Evolutionary conservation across 2,329 filamentous ascomycete genomes (phyloP), one percentile per base, ranked within the genome.

Genomic region (Mariannaea sp.): DNA sequence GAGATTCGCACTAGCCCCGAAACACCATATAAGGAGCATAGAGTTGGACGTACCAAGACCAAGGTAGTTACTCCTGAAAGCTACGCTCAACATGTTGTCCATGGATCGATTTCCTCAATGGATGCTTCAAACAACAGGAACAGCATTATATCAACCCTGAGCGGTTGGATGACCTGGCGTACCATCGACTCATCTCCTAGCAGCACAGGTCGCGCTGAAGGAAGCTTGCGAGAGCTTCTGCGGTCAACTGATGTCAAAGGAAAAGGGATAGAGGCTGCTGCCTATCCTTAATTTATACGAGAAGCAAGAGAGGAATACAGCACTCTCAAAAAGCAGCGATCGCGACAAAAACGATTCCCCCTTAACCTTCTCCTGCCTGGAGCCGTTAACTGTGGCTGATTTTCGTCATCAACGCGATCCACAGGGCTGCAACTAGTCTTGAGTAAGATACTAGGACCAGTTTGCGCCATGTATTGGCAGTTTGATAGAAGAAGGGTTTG

Each of bases 141-240:
- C 22, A 56, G 68, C 17, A 59, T 75, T 22, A 65, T 78, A 2
- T 71, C 72, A 0, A 71, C 75, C 1, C 68, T 80, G 39, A 70
- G 73, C 24, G 69, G 71, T 17, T 81, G 78, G 76, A 73, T 80
- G 6, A 75, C 73, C 0, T 80, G 78, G 77, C 71, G 60, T 45
- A 53, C 73, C 14, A 14, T 55, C 5, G 55, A 59, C 26, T 42
- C 53, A 13, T 56, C 50, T 13, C 44, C 58, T 32, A 60, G 67
- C 61, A 61, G 69, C 36, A 63, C 68, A 46, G 75, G 78, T 55
- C 76, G 81, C 61, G 83, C 83, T 1, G 82, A 84, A 65, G 80
- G 81, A 2, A 84, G 78, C 48, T 70, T 86, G 17, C 73, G 80
- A 48, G 76, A 81, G 35, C 65, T 86, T 14, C 68, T 86, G 9